These are phyloP conservation scores for Crithidia mellificae DNA, from an alignment of 208 protist genomes.

Conservation along the genomic window DNA sequence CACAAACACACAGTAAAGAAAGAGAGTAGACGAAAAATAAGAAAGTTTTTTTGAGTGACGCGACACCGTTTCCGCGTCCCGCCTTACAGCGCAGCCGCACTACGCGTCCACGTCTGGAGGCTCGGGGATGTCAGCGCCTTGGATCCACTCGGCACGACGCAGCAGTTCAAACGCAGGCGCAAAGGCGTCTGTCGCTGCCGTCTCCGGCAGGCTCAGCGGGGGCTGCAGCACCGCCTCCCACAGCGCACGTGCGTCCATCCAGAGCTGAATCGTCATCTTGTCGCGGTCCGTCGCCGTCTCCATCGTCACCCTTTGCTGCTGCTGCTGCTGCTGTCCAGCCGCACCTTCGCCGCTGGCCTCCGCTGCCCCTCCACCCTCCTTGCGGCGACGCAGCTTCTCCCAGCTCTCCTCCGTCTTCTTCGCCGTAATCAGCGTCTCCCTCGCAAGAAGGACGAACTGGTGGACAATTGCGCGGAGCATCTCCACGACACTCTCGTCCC, in stretches of 20 bases:
- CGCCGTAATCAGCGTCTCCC: conserved; percentile 76
- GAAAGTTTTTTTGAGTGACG: neutral
- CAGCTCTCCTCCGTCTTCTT: conserved; percentile 89
- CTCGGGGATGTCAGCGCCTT: conserved; percentile 67
- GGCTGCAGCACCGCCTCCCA: conserved; percentile 26
- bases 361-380: conserved; percentile 39
- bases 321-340: conserved; percentile 52
- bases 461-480: conserved; percentile 32
- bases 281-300: conserved; percentile 82
- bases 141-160: conserved; percentile 79
- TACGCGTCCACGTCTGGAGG: conserved; percentile 64
- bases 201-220: conserved; percentile 12
- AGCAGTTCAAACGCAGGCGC: conserved; percentile 41
- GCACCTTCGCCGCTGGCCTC: conserved; percentile 48
- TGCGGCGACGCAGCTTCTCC: conserved; percentile 84
- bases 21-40: no score
- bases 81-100: no score
- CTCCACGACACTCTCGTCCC: conserved; percentile 24
- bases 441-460: conserved; percentile 56
- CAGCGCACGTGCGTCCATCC: conserved; percentile 72
- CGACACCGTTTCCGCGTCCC: no score
- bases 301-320: conserved; percentile 31
- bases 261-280: conserved; percentile 88
- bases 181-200: conserved; percentile 15
- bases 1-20: no score